A percentile compares a stretch with the other conserved stretches of the same genome.
Conservation (phyloP, 129 eudicot genomes). For the Flaveria bidentis region DNA sequence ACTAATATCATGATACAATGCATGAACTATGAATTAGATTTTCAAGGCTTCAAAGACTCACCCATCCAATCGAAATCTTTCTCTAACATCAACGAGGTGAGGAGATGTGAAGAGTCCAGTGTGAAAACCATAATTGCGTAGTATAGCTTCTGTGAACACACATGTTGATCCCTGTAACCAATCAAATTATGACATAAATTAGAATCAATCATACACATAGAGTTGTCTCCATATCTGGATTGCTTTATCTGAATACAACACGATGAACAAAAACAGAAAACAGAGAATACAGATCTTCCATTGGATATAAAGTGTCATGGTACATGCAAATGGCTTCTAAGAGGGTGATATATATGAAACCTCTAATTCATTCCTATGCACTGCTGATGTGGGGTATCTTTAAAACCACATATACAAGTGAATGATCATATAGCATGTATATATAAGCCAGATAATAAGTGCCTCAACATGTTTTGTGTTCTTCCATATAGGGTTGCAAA, state of each 20-base stretch:
- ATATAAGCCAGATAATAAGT: not conserved
- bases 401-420: not conserved
- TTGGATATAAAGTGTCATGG: not conserved
- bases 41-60: slow-evolving; percentile 35
- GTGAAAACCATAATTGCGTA: slow-evolving; percentile 86
- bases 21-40: slow-evolving; percentile 4
- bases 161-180: slow-evolving; percentile 90
- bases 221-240: not conserved
- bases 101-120: slow-evolving; percentile 97
- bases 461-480: not conserved
- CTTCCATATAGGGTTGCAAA: too few relatives aligned
- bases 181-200: slow-evolving; percentile 24
- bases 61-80: slow-evolving; percentile 89
- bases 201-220: slow-evolving; percentile 17
- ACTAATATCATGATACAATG: not conserved
- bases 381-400: not conserved
- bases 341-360: not conserved
- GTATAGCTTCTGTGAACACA: slow-evolving; percentile 75
- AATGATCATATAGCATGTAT: not conserved
- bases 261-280: not conserved
- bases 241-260: not conserved
- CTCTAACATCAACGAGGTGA: slow-evolving; percentile 94
- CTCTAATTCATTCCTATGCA: not conserved
- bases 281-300: not conserved
- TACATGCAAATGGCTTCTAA: not conserved